Percentiles rank a stretch among this genome's conserved stretches.
Conservation (phyloP, 2,329 filamentous ascomycete genomes). For the Albifimbria verrucaria region DNA sequence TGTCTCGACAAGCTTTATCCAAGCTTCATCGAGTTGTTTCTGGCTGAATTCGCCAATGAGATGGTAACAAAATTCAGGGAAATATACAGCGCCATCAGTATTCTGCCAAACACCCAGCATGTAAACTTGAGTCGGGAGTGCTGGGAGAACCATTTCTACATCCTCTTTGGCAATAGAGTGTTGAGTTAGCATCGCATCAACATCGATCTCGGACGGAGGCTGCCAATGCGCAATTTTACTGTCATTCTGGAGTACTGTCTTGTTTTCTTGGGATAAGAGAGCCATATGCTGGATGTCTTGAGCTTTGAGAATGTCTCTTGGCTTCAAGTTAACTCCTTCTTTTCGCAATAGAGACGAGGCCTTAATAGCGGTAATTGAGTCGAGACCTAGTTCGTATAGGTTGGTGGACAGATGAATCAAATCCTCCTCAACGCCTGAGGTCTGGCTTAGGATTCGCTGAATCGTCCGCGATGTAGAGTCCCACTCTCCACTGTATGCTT, state of each 20-base stretch:
- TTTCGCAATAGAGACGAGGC: slow-evolving; percentile 68
- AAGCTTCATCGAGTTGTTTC: slow-evolving; percentile 51
- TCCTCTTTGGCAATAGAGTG: slow-evolving; percentile 38
- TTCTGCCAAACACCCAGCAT: slow-evolving; percentile 77
- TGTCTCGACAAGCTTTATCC: slow-evolving; percentile 53
- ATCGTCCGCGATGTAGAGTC: slow-evolving; percentile 33
- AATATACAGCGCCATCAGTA: slow-evolving; percentile 65
- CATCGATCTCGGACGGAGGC: slow-evolving; percentile 34
- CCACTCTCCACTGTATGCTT: slow-evolving; percentile 23
- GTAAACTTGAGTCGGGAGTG: slow-evolving; percentile 74
- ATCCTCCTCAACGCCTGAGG: slow-evolving; percentile 57
- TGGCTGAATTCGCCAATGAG: slow-evolving; percentile 37
- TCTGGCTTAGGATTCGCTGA: slow-evolving; percentile 44
- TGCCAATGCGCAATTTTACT: slow-evolving; percentile 14
- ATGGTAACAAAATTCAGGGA: slow-evolving; percentile 65
- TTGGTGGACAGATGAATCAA: slow-evolving; percentile 60
- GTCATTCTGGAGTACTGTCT: not conserved
- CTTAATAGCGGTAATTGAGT: slow-evolving; percentile 91
- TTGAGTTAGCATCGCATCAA: slow-evolving; percentile 30
- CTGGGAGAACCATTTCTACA: slow-evolving; percentile 61
- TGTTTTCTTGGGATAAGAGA: slow-evolving; percentile 7
- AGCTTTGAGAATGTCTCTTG: slow-evolving; percentile 68
- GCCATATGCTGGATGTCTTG: slow-evolving; percentile 65
- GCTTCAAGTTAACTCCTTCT: slow-evolving; percentile 57
- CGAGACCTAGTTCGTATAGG: slow-evolving; percentile 81